Percentiles rank a stretch among this genome's conserved stretches.
Conservation (phyloP, 192 early-diverging fungal species). For the Backusella luteola region DNA sequence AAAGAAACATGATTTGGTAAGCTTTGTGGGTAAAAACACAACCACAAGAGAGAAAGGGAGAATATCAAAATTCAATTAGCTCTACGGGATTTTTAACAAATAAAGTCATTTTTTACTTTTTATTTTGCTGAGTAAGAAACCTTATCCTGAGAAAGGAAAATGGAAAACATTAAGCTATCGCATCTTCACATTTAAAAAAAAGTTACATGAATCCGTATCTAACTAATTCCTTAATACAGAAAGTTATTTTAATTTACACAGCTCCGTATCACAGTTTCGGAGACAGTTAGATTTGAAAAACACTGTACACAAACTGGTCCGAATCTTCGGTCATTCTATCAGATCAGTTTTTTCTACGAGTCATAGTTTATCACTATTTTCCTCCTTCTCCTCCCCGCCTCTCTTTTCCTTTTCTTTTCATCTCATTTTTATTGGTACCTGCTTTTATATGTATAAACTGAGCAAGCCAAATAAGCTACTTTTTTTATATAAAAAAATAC, state of each 20-base stretch:
- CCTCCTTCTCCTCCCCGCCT: background rate
- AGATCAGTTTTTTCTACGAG: background rate
- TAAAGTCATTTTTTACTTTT: background rate
- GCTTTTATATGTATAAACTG: background rate
- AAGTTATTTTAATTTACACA: background rate
- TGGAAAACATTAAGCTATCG: background rate
- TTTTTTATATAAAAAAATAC: background rate
- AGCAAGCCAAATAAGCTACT: background rate
- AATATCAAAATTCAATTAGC: background rate
- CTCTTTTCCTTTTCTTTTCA: background rate
- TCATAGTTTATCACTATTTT: background rate
- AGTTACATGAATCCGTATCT: background rate
- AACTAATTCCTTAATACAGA: background rate
- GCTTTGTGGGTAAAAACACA: background rate
- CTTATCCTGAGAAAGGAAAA: background rate
- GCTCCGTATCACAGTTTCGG: background rate
- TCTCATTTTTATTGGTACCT: background rate
- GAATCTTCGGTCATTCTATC: slow-evolving; percentile 7
- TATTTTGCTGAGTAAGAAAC: background rate
- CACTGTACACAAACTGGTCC: background rate
- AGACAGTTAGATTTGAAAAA: background rate
- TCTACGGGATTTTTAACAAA: background rate
- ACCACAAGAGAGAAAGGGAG: background rate
- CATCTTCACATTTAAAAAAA: background rate
- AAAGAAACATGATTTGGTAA: background rate